These are phyloP conservation scores for Colletotrichum theobromicola DNA, from an alignment of 2,329 filamentous ascomycete species.

Conservation along the genomic window DNA sequence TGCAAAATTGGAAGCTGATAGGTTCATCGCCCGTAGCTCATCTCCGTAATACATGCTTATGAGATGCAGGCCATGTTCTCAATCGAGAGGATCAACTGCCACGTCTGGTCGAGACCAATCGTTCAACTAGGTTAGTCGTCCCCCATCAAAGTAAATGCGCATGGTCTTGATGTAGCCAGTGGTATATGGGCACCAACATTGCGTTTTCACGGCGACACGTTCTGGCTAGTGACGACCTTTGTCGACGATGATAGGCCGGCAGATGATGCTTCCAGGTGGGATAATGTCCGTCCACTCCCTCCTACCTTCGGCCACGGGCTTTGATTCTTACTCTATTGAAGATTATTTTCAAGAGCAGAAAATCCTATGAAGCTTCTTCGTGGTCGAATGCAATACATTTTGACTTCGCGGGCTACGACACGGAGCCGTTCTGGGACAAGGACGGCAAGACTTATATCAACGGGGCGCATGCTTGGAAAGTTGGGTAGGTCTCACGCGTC, in stretches of 20 bases:
- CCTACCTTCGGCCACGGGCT: slow-evolving; percentile 28
- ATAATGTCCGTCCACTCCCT: slow-evolving; percentile 20
- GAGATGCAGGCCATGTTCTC: slow-evolving; percentile 39
- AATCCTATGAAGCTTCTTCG: slow-evolving; percentile 23
- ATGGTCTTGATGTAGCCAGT: slow-evolving; percentile 27
- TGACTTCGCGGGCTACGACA: slow-evolving; percentile 22
- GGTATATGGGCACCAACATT: slow-evolving; percentile 55
- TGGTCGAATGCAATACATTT: slow-evolving; percentile 31
- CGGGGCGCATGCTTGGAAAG: slow-evolving; percentile 31
- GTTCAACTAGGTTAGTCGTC: background rate
- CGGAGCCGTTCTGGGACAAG: slow-evolving; percentile 62
- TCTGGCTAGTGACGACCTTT: slow-evolving; percentile 31
- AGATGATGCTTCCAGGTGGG: background rate
- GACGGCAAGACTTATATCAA: slow-evolving; percentile 57
- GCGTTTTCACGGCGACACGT: slow-evolving; percentile 44
- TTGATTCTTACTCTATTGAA: background rate
- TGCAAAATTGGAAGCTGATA: slow-evolving; percentile 51
- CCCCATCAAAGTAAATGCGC: background rate
- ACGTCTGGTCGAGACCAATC: slow-evolving; percentile 23
- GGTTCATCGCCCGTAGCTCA: background rate
- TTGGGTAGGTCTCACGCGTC: slow-evolving; percentile 38
- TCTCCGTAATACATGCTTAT: background rate
- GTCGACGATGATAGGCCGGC: background rate
- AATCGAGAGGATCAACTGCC: slow-evolving; percentile 47
- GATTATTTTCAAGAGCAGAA: slow-evolving; percentile 12